Percentiles rank a stretch among this genome's conserved stretches.
Evolutionary conservation across 2,329 filamentous ascomycete genomes (phyloP).

Genomic region (Nakataea oryzae): DNA sequence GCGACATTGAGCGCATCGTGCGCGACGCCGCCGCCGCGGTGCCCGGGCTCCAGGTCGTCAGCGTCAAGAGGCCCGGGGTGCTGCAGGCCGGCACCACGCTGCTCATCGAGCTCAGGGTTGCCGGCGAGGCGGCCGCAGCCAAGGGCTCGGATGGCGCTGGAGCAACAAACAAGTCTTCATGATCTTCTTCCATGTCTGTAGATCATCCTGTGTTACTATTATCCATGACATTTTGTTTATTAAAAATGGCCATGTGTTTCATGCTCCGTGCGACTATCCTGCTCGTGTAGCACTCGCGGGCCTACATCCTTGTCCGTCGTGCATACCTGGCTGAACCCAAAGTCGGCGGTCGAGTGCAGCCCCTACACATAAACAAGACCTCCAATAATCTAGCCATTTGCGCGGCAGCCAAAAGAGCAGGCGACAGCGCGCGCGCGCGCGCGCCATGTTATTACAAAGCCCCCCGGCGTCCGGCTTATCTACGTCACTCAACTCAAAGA

Average conservation of each 20-base stretch:
- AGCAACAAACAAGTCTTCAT: background rate
- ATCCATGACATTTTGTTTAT: too few species aligned
- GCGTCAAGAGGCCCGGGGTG: slow-evolving; percentile 38
- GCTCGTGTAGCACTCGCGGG: too few species aligned
- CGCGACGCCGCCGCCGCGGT: slow-evolving; percentile 33
- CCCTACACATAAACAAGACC: too few species aligned
- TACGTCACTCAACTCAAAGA: background rate
- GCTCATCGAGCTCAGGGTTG: slow-evolving; percentile 44
- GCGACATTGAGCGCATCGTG: slow-evolving; percentile 47
- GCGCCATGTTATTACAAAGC: too few species aligned
- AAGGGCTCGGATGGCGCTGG: background rate
- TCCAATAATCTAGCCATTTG: too few species aligned
- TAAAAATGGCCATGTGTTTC: too few species aligned
- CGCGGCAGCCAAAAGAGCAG: too few species aligned
- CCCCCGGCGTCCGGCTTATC: too few species aligned
- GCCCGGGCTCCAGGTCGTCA: slow-evolving; percentile 46
- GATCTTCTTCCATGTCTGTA: too few species aligned
- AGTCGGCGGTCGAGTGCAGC: background rate
- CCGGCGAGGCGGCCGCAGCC: background rate
- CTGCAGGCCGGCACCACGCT: slow-evolving; percentile 47
- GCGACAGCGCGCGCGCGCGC: too few species aligned
- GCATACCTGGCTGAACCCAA: background rate
- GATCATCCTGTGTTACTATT: too few species aligned
- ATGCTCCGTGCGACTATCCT: too few species aligned
- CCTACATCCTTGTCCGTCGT: background rate